Evolutionary conservation across 345 rosid species (phyloP), one percentile per base, ranked within the genome.

Genomic region (Balakata baccata): DNA sequence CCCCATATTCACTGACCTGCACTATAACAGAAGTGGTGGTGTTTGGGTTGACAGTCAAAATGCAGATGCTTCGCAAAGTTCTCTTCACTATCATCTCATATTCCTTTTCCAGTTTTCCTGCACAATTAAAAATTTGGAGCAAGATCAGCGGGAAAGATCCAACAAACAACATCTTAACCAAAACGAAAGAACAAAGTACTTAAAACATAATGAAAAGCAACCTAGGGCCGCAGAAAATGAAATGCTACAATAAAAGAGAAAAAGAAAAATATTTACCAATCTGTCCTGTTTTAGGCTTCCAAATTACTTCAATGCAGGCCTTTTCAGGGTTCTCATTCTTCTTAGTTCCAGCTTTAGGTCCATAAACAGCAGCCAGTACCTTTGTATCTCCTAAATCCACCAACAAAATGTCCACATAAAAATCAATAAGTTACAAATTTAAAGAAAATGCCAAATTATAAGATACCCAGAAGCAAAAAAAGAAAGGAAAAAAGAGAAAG

Each of bases 201-300:
- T 7, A 16, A 52, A 17, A 67, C 22, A 58, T 7, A 16, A 72
- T 18, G 47, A 61, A 43, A 22, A 65, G 45, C 25, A 4, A 43
- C n/a, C 6, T 5, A 13, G 25, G 18, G n/a, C 13, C 5, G 34
- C 43, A 67, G 51, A 43, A 4, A 46, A 3, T 25, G 29, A 23
- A 64, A 3, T 13, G 41, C 41, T 22, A 29, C 34, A 29, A 29
- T 29, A 29, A 29, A 29, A 60, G 47, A 13, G 0, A 17, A 53
- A 38, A 5, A 25, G 22, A 6, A 6, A 6, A 43, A 51, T 43
- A 45, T 81, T 38, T 59, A 91, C 96, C 98, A 79, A 85, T 91
- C 76, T 91, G 97, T 38, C 97, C 96, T 0, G 98, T 76, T 86
- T 87, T 89, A 72, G 98, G 99, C 80, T 95, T 92, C 98, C 98